phyloP scores from a whole-genome alignment of 2,329 filamentous ascomycete genomes.

The Colletotrichum gigasporum region DNA sequence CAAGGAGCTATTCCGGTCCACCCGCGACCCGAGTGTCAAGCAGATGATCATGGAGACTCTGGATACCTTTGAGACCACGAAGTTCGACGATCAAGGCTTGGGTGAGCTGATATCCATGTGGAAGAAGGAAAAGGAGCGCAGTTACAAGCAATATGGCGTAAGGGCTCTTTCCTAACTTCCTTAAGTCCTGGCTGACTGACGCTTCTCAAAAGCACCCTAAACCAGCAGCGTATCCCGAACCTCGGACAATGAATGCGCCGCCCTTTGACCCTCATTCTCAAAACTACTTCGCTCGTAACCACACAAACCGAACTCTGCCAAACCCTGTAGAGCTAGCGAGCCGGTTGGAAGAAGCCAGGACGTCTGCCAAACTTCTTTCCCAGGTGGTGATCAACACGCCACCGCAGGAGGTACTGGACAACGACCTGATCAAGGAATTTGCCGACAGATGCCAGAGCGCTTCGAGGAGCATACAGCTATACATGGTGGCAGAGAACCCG shows the following conservation, averaged over 20 bases:
- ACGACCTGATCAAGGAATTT: constrained; percentile 95
- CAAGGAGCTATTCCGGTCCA: constrained; percentile 77
- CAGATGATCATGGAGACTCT: constrained; percentile 90
- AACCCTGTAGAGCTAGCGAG: constrained; percentile 79
- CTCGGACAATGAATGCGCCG: constrained; percentile 53
- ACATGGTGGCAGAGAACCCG: constrained; percentile 83
- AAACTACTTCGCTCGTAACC: constrained; percentile 67
- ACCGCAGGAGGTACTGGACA: constrained; percentile 75
- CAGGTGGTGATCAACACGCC: constrained; percentile 91
- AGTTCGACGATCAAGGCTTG: constrained; percentile 79
- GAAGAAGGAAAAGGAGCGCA: constrained; percentile 83
- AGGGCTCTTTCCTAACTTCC: constrained; percentile 37
- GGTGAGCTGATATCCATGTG: constrained; percentile 83
- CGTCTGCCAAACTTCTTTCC: constrained; percentile 89
- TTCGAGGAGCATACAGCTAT: constrained; percentile 82
- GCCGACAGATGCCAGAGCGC: constrained; percentile 85
- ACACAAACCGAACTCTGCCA: constrained; percentile 64
- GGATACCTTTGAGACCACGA: constrained; percentile 78
- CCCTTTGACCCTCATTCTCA: constrained; percentile 55
- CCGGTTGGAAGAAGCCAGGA: constrained; percentile 88
- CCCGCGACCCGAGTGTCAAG: constrained; percentile 79
- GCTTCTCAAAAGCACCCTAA: constrained; percentile 31
- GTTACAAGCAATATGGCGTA: constrained; percentile 61
- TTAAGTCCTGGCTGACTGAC: constrained; percentile 24
- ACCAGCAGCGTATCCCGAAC: constrained; percentile 37